Evolutionary conservation across 75 land plant genomes (phyloP), one percentile per base, ranked within the genome.

Genomic region (Sequoiadendron giganteum): DNA sequence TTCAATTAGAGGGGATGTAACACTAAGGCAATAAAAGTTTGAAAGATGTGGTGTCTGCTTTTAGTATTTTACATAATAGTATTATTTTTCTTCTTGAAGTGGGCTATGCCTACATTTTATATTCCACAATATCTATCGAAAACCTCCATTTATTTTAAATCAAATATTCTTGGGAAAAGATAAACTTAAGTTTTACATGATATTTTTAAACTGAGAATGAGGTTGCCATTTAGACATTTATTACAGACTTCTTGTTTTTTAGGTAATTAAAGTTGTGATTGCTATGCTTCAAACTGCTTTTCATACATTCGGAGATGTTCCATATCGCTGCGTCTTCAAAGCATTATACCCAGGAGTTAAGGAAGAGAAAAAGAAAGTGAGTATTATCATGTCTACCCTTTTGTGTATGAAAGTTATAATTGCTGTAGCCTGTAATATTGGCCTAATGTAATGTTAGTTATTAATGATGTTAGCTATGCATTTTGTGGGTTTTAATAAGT

Each of bases 251-350:
- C 75, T 9, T 88, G 78, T 58, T 42, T 18, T 80, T 28, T 78
- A 98, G 99, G 93, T 97, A 56, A 91, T 97, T 7, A 95, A 92
- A 93, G 89, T 93, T 48, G 94, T 95, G 83, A 90, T 96, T 56
- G 91, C 99, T 10, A 87, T 98, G 92, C 94, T 98, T 38, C 95
- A 87, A 91, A 94, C 99, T 68, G 80, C 95, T 34, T 87, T 97
- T 80, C 91, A 93, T 80, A 92, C 88, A 75, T 92, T 95, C 87
- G 94, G 90, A 54, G 96, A 94, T 92, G 93, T 88, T 25, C 90
- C 94, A 73, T 95, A 83, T 87, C 95, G 93, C 83, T 91, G 92
- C 85, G 96, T 90, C 40, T 94, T 98, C 89, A 98, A 98, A 91
- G 95, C 99, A 84, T 87, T 98, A 28, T 91, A 95, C 77, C 92